Evolutionary conservation across 1,284 basidiomycete genomes (phyloP).

Genomic region (Irpex sp.): DNA sequence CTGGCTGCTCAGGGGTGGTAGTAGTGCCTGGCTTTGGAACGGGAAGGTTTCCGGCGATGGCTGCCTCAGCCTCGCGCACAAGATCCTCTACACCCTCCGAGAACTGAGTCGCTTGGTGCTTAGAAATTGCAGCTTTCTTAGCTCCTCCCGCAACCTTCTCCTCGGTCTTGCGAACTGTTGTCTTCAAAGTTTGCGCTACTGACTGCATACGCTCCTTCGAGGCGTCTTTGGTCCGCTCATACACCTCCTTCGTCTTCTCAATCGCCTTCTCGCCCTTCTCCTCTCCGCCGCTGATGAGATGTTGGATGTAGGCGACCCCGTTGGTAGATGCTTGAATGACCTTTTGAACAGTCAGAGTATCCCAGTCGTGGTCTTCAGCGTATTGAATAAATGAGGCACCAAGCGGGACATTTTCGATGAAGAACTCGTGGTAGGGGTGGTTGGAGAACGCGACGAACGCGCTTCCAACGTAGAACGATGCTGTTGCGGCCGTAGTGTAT

Average conservation of each 20-base stretch:
- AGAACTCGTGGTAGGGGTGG: constrained; percentile 76
- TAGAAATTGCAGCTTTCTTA: constrained; percentile 41
- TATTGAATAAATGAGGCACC: constrained; percentile 78
- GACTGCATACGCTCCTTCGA: constrained; percentile 48
- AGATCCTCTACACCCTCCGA: constrained; percentile 65
- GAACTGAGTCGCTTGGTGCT: constrained; percentile 48
- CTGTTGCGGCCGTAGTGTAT: constrained; percentile 59
- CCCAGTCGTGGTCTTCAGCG: constrained; percentile 78
- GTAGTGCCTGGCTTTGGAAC: constrained; percentile 29
- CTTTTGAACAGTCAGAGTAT: constrained; percentile 61
- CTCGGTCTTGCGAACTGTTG: constrained; percentile 40
- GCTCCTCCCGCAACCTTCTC: constrained; percentile 36
- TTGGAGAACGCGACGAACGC: constrained; percentile 72
- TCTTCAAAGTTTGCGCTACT: constrained; percentile 45
- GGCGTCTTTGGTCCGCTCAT: constrained; percentile 37
- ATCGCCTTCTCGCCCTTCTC: constrained; percentile 26
- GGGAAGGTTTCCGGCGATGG: constrained; percentile 44
- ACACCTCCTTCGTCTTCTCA: constrained; percentile 35
- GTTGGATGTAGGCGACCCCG: constrained; percentile 48
- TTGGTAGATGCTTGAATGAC: constrained; percentile 50
- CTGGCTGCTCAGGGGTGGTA: constrained; percentile 31
- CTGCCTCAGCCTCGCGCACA: constrained; percentile 66
- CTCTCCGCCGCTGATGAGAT: constrained; percentile 22
- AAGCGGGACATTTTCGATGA: constrained; percentile 75
- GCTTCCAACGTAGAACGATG: constrained; percentile 79